Conservation (phyloP, 2,329 filamentous ascomycete species). For the Thielaviopsis cerberus region DNA sequence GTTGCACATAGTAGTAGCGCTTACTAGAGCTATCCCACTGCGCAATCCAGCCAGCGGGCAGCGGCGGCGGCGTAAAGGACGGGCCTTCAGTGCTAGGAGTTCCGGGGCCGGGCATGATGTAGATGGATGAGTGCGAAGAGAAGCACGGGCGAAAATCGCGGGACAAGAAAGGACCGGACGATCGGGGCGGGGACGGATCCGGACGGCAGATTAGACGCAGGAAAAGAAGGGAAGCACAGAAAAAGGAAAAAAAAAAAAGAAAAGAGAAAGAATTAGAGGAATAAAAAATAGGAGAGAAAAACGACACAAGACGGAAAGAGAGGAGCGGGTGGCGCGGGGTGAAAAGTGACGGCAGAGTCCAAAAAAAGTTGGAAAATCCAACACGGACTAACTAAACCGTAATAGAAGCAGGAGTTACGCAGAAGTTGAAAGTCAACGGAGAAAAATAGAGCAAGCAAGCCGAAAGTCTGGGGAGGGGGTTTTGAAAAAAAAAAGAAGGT, state of each 20-base stretch:
- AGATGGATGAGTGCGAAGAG: background rate
- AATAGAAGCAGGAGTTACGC: background rate
- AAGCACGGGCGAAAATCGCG: background rate
- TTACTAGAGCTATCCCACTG: constrained; percentile 47
- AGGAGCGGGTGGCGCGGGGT: background rate
- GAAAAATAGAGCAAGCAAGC: background rate
- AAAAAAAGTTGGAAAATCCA: background rate
- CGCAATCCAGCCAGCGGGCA: constrained; percentile 49
- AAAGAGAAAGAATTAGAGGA: background rate
- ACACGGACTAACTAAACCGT: background rate
- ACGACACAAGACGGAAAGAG: background rate
- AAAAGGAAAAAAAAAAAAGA: background rate
- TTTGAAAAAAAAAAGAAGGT: background rate
- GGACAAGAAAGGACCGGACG: background rate
- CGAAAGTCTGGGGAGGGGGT: background rate
- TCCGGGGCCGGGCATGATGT: constrained; percentile 35
- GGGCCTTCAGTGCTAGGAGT: constrained; percentile 41
- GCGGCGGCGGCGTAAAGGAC: constrained; percentile 38
- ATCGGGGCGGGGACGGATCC: background rate
- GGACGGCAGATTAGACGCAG: background rate
- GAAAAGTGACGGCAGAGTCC: background rate
- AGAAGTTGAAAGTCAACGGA: background rate
- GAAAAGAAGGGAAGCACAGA: background rate
- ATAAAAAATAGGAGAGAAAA: background rate
- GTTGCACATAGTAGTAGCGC: constrained; percentile 55